Evolutionary conservation across 164 flowering plant species (phyloP), one percentile per base, ranked within the genome.

Genomic region (Macadamia tetraphylla): DNA sequence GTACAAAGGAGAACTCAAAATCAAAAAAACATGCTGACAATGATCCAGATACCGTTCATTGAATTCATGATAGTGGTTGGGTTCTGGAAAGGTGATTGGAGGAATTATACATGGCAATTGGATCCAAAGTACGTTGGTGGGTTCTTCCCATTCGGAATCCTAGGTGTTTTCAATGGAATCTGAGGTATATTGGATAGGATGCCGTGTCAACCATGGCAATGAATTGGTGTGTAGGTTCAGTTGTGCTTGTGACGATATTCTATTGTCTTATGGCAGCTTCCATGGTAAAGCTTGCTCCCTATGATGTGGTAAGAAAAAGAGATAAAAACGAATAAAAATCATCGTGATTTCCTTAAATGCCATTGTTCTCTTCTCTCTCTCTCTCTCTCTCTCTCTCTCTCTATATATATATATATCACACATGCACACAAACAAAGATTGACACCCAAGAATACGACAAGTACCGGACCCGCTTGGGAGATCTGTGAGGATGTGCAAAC

Each of bases 131-230:
- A 43, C 7, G 48, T 9, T 5, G 85, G 69, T 58, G 85, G 94
- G 49, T 86, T 91, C 51, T 76, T 81, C 42, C 92, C 97, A 0
- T 80, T 51, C 71, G 94, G 94, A 1, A 76, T 67, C 12, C 30
- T 81, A 3, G 97, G 97, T 0, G 88, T 89, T 7, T 79, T 91
- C 66, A 77, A 86, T 40, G 97, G 91, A 0, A 91, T 67, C 32
- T 88, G 52, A 88, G 94, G 67, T 91, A 87, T 73, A 91, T 88
- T 5, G 97, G 97, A 0, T 91, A 88, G 79, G 97, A 91, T 68
- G 89, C 97, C 60, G 97, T 91, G 23, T 91, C 97, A 0, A 91
- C 97, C n/a, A 78, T 91, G 91, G 94, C 97, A 0, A 94, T 89
- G 62, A 0, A 57, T 87, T 58, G 97, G 97, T 0, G 85, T 91